Conservation (phyloP, 345 rosid species). For the Sonneratia alba region DNA sequence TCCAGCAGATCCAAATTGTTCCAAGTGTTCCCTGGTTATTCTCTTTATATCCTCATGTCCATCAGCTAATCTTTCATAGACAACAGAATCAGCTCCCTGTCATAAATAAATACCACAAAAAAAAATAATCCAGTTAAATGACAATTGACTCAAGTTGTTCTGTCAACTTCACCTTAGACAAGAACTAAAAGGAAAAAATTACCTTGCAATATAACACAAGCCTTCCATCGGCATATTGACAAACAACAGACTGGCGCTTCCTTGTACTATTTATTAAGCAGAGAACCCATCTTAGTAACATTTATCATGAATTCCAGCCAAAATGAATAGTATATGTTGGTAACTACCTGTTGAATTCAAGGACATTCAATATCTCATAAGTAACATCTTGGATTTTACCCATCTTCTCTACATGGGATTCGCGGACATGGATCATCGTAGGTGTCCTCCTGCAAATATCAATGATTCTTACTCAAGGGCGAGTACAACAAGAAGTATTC, state of each 20-base stretch:
- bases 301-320: not conserved
- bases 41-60: slow-evolving; percentile 64
- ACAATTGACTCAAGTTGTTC: slow-evolving; percentile 20
- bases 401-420: slow-evolving; percentile 96
- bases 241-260: slow-evolving; percentile 99
- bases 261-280: slow-evolving; percentile 55
- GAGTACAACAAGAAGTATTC: not conserved
- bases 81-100: slow-evolving; percentile 98
- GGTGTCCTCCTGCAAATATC: slow-evolving; percentile 76
- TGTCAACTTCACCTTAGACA: slow-evolving; percentile 5
- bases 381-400: slow-evolving; percentile 75
- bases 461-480: not conserved
- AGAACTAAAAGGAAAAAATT: slow-evolving; percentile 16
- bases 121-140: slow-evolving; percentile 11
- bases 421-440: slow-evolving; percentile 83
- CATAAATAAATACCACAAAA: slow-evolving; percentile 14
- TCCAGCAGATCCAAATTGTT: slow-evolving; percentile 92
- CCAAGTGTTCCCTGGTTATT: slow-evolving; percentile 80
- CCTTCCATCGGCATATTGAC: slow-evolving; percentile 92
- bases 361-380: slow-evolving; percentile 93
- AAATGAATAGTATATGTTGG: slow-evolving; percentile 1
- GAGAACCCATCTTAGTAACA: not conserved
- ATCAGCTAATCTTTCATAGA: slow-evolving; percentile 75
- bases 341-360: slow-evolving; percentile 93
- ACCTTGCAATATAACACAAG: slow-evolving; percentile 98